Conservation (phyloP, 2,329 filamentous ascomycete species). For the Penicillium sp. region DNA sequence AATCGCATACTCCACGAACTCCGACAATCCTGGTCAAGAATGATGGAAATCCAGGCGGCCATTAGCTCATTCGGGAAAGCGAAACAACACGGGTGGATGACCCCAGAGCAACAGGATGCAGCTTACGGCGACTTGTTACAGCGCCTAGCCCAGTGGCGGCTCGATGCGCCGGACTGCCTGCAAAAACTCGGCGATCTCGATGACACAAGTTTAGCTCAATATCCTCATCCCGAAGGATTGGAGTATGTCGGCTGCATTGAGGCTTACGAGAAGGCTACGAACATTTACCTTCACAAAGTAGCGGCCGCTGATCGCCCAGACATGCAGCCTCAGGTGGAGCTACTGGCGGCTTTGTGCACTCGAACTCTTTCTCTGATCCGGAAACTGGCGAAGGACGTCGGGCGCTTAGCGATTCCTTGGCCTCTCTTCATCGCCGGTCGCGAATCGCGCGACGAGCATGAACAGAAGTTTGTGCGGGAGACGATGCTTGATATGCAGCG, state of each 20-base stretch:
- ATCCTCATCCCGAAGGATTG: conserved; percentile 36
- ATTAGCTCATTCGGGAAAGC: conserved; percentile 41
- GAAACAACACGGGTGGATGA: conserved; percentile 35
- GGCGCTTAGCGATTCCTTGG: conserved; percentile 40
- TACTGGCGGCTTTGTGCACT: conserved; percentile 36
- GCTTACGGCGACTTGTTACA: conserved; percentile 36
- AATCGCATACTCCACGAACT: conserved; percentile 33
- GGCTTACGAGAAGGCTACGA: conserved; percentile 44
- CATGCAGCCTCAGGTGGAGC: conserved; percentile 30
- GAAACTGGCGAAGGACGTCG: conserved; percentile 39
- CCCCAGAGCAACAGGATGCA: conserved; percentile 35
- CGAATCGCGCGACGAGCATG: conserved; percentile 33
- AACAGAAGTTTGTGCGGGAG: conserved; percentile 38
- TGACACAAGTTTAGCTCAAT: conserved; percentile 32
- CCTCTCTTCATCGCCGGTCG: conserved; percentile 41
- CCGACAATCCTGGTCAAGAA: conserved; percentile 36
- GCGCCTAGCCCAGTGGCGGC: conserved; percentile 36
- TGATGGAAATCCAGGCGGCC: conserved; percentile 41
- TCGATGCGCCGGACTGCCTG: conserved; percentile 33
- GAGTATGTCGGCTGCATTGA: conserved; percentile 44
- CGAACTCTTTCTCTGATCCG: conserved; percentile 37
- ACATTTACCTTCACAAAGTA: conserved; percentile 40
- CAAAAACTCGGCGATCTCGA: conserved; percentile 35
- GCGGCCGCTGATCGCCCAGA: conserved; percentile 36
- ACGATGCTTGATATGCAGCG: conserved; percentile 35